A percentile compares a stretch with the other conserved stretches of the same genome.
These are phyloP conservation scores for Vitis riparia DNA, from an alignment of 164 flowering plant species.

Conservation along the genomic window DNA sequence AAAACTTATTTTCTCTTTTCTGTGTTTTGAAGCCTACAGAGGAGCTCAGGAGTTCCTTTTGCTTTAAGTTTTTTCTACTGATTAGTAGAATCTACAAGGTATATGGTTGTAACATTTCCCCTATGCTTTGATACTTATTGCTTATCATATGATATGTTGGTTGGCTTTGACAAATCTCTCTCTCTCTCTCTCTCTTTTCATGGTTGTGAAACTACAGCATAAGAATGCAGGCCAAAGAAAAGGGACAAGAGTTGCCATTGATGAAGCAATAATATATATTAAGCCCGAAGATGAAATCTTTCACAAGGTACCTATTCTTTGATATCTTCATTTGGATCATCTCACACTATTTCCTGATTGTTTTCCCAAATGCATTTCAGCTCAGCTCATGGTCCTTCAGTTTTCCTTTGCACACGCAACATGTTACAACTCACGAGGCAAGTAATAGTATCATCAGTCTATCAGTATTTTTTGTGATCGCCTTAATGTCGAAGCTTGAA, in stretches of 20 bases:
- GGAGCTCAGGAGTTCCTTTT: slow-evolving; percentile 64
- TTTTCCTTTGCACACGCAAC: slow-evolving; percentile 54
- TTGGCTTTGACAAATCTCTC: neutral
- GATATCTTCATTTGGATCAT: neutral
- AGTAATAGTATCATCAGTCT: slow-evolving; percentile 13
- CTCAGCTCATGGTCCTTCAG: slow-evolving; percentile 75
- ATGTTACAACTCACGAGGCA: slow-evolving; percentile 54
- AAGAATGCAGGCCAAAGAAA: slow-evolving; percentile 38
- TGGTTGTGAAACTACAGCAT: slow-evolving; percentile 30
- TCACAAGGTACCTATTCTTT: slow-evolving; percentile 45
- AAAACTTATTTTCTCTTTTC: slow-evolving; percentile 12
- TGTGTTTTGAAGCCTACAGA: slow-evolving; percentile 62
- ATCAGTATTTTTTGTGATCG: neutral
- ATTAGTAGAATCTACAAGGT: slow-evolving; percentile 76
- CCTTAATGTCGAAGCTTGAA: no score
- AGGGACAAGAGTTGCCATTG: slow-evolving; percentile 19
- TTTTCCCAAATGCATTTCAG: slow-evolving; percentile 42
- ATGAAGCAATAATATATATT: slow-evolving; percentile 49
- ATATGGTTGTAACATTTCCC: neutral
- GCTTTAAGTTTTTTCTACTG: slow-evolving; percentile 60
- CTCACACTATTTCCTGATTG: neutral
- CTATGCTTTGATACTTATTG: no score
- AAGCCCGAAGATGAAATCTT: slow-evolving; percentile 93
- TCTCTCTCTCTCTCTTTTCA: neutral
- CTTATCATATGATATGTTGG: no score